These are phyloP conservation scores for Aspergillus clavatus DNA, from an alignment of 2,329 filamentous ascomycete genomes.

Conservation along the genomic window DNA sequence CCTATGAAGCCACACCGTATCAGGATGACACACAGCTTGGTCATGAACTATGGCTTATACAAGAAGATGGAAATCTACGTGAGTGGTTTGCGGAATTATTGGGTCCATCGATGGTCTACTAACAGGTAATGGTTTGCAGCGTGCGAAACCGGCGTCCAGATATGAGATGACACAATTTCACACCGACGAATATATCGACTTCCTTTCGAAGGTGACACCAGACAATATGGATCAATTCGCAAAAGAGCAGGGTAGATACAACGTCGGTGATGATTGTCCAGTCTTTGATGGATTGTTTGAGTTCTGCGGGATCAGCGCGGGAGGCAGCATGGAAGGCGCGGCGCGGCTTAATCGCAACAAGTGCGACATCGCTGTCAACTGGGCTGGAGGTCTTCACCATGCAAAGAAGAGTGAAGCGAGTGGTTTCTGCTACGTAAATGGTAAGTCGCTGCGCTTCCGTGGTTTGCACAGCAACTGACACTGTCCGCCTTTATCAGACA, in stretches of 20 bases:
- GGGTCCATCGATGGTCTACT: conserved; percentile 7
- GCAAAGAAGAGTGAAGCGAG: conserved; percentile 92
- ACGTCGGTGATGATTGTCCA: conserved; percentile 60
- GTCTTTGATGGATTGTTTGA: conserved; percentile 68
- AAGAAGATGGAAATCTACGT: conserved; percentile 70
- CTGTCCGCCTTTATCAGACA: conserved; percentile 44
- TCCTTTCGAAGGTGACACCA: conserved; percentile 81
- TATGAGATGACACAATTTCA: conserved; percentile 71
- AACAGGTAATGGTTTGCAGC: conserved; percentile 45
- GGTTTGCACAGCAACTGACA: not conserved
- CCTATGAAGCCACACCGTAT: conserved; percentile 66
- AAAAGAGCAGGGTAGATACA: conserved; percentile 80
- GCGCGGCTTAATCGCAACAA: conserved; percentile 64
- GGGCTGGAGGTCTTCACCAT: conserved; percentile 94
- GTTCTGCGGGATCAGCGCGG: conserved; percentile 66
- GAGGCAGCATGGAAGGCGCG: conserved; percentile 66
- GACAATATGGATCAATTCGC: conserved; percentile 96
- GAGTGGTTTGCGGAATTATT: conserved; percentile 24
- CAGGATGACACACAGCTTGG: conserved; percentile 60
- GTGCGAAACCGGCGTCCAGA: conserved; percentile 70
- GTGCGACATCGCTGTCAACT: conserved; percentile 68
- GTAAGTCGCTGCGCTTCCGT: conserved; percentile 21
- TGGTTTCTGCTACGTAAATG: conserved; percentile 98
- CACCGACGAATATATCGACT: conserved; percentile 69
- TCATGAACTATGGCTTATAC: conserved; percentile 70